These are phyloP conservation scores for Zymoseptoria crescenta DNA, from an alignment of 2,329 filamentous ascomycete genomes.

Conservation along the genomic window DNA sequence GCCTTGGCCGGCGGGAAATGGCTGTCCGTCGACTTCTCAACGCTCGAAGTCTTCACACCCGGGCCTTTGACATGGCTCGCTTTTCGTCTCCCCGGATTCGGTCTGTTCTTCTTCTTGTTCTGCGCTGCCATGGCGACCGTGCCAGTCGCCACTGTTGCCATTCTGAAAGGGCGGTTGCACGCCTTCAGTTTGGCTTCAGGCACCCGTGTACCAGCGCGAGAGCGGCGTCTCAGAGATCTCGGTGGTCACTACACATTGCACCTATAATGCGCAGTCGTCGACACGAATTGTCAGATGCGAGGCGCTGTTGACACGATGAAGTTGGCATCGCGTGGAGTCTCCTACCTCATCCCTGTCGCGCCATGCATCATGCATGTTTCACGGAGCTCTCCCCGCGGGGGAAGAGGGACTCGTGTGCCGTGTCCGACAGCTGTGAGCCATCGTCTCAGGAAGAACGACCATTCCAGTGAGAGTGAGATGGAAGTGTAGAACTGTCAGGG, in stretches of 20 bases:
- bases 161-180: neutral
- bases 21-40: neutral
- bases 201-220: neutral
- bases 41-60: slow-evolving; percentile 3
- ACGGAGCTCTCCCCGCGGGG: no score
- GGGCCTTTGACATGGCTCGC: slow-evolving; percentile 2
- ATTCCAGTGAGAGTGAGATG: no score
- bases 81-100: slow-evolving; percentile 19
- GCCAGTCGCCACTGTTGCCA: slow-evolving; percentile 3
- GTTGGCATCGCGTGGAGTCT: neutral
- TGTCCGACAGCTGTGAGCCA: neutral
- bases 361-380: neutral
- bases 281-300: no score
- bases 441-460: neutral
- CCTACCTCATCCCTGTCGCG: neutral
- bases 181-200: neutral
- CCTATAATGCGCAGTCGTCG: neutral
- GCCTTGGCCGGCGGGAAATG: neutral
- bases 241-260: neutral
- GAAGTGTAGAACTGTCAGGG: neutral
- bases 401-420: neutral
- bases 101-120: slow-evolving; percentile 11
- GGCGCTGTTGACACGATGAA: neutral
- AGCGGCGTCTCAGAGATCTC: neutral
- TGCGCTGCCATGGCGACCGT: neutral